Conservation (phyloP, 495 filamentous ascomycete genomes). For the Geoglossum glabrum region DNA sequence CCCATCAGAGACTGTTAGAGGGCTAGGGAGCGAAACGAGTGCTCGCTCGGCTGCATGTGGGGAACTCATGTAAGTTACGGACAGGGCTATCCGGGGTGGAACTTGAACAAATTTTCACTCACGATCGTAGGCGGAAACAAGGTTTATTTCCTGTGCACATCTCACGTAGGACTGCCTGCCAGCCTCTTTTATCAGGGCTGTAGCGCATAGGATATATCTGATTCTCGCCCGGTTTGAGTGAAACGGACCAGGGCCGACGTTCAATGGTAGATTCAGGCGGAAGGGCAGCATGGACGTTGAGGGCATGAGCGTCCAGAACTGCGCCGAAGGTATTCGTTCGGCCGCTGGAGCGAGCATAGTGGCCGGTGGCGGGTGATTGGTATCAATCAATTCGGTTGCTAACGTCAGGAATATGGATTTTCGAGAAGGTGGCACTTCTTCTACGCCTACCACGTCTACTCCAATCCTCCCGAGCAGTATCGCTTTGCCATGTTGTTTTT, state of each 20-base stretch:
- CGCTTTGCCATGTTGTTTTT: constrained; percentile 8
- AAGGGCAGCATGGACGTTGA: constrained; percentile 28
- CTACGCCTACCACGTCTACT: constrained; percentile 30
- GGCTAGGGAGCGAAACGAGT: constrained; percentile 28
- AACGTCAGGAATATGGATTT: constrained; percentile 28
- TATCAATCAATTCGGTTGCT: constrained; percentile 29
- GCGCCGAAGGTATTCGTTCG: not conserved
- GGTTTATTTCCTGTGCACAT: constrained; percentile 9
- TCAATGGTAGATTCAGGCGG: constrained; percentile 29
- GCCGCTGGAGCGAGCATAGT: constrained; percentile 23
- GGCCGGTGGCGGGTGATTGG: constrained; percentile 26
- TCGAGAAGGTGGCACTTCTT: constrained; percentile 23
- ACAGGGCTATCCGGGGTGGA: constrained; percentile 4
- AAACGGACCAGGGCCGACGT: constrained; percentile 34
- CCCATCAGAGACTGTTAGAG: constrained; percentile 30
- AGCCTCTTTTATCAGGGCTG: constrained; percentile 20
- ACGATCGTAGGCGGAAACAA: constrained; percentile 18
- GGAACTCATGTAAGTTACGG: constrained; percentile 11
- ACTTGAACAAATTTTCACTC: constrained; percentile 4
- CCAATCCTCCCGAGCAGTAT: constrained; percentile 24
- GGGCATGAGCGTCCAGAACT: constrained; percentile 26
- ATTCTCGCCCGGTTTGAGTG: constrained; percentile 30
- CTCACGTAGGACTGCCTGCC: constrained; percentile 23
- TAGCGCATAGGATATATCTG: constrained; percentile 25
- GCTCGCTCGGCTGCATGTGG: constrained; percentile 25